Percentiles rank a stretch among this genome's conserved stretches.
Conservation (phyloP, 805 yeast genomes). For the Wickerhamiella sorbophila region DNA sequence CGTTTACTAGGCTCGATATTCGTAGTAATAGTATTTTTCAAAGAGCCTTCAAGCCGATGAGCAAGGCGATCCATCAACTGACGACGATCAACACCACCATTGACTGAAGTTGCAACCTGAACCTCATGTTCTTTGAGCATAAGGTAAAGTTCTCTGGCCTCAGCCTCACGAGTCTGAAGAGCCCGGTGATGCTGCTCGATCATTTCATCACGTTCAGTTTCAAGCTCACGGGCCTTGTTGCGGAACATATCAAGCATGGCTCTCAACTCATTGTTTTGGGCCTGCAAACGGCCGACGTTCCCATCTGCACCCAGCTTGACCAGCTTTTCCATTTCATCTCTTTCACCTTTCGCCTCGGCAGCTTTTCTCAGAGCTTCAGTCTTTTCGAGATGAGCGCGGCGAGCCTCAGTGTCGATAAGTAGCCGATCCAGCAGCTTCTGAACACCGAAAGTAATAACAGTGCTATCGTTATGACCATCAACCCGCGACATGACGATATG, state of each 20-base stretch:
- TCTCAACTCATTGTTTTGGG: slow-evolving; percentile 51
- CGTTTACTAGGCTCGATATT: slow-evolving; percentile 64
- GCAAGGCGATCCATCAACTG: slow-evolving; percentile 20
- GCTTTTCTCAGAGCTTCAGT: slow-evolving; percentile 38
- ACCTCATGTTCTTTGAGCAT: slow-evolving; percentile 33
- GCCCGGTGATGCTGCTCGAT: slow-evolving; percentile 29
- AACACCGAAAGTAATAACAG: slow-evolving; percentile 55
- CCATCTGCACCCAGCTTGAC: slow-evolving; percentile 67
- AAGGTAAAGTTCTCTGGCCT: slow-evolving; percentile 33
- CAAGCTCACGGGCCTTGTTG: slow-evolving; percentile 45
- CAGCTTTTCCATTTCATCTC: slow-evolving; percentile 49
- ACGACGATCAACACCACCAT: slow-evolving; percentile 1
- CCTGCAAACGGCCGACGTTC: slow-evolving; percentile 42
- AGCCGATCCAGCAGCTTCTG: slow-evolving; percentile 56
- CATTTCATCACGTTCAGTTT: slow-evolving; percentile 46
- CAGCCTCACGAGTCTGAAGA: slow-evolving; percentile 36
- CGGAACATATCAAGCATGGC: slow-evolving; percentile 44
- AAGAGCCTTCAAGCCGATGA: slow-evolving; percentile 28
- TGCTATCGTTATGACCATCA: slow-evolving; percentile 35
- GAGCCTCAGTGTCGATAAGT: slow-evolving; percentile 76
- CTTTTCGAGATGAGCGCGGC: slow-evolving; percentile 48
- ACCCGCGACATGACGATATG: slow-evolving; percentile 29
- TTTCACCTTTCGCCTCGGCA: slow-evolving; percentile 43
- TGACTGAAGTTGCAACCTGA: background rate
- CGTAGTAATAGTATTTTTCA: background rate